Conservation (phyloP, 139 green algal species). For the Micractinium conductrix region DNA sequence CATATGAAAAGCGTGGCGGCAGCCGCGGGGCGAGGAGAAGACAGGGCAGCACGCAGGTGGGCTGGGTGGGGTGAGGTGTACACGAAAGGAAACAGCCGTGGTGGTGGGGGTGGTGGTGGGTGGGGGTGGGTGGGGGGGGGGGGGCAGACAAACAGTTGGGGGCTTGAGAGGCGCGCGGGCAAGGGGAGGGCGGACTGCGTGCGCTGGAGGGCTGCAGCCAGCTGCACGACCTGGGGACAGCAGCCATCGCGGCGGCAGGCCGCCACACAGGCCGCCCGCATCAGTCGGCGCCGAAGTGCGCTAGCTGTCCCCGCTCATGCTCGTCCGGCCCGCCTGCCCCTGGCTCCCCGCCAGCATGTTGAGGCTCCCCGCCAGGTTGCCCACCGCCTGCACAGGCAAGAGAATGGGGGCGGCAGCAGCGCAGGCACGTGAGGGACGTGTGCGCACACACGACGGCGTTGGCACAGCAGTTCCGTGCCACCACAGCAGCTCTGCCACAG, state of each 20-base stretch:
- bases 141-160: neutral
- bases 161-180: neutral
- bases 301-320: neutral
- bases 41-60: too few relatives aligned
- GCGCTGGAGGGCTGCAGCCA: neutral
- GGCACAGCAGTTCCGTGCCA: too few relatives aligned
- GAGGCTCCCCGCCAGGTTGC: slow-evolving; percentile 4
- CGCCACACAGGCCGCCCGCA: neutral
- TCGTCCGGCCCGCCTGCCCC: neutral
- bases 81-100: neutral
- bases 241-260: neutral
- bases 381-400: slow-evolving; percentile 13
- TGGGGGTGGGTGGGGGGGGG: too few relatives aligned
- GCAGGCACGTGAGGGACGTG: too few relatives aligned
- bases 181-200: neutral
- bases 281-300: neutral
- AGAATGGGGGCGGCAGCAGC: too few relatives aligned
- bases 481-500: too few relatives aligned
- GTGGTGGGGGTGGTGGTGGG: too few relatives aligned
- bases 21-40: neutral
- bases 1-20: too few relatives aligned
- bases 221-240: neutral
- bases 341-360: neutral
- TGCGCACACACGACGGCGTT: too few relatives aligned
- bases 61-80: neutral